Conservation (phyloP, 306 rosid species). For the Pterocarpus santalinus region DNA sequence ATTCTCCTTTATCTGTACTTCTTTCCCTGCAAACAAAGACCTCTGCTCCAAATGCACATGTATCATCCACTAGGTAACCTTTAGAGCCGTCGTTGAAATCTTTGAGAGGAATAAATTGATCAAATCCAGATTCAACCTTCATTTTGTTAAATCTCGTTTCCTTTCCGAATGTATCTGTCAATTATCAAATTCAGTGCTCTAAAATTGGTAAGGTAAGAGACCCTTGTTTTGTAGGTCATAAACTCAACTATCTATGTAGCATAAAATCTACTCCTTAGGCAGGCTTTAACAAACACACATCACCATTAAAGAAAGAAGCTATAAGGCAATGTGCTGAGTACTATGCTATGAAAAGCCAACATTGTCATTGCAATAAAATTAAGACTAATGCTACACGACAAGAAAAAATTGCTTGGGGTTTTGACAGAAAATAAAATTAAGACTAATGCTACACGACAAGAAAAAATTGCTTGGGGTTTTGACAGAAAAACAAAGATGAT, state of each 20-base stretch:
- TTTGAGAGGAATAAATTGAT: conserved; percentile 58
- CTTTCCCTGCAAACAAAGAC: conserved; percentile 68
- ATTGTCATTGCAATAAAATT: neutral
- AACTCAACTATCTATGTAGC: neutral
- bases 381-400: too few species aligned
- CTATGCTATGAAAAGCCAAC: neutral
- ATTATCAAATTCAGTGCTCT: conserved; percentile 47
- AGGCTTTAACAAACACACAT: neutral
- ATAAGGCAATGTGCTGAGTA: neutral
- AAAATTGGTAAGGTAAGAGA: neutral
- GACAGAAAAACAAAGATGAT: too few species aligned
- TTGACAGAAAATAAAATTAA: too few species aligned
- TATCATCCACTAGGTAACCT: conserved; percentile 66
- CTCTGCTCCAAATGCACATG: conserved; percentile 73
- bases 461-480: too few species aligned
- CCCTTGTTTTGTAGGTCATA: neutral
- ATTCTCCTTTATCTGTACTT: conserved; percentile 57
- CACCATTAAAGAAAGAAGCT: neutral
- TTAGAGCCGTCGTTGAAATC: conserved; percentile 55
- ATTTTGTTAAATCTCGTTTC: conserved; percentile 59
- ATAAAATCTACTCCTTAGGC: neutral
- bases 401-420: too few species aligned
- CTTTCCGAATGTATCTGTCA: conserved; percentile 41
- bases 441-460: too few species aligned
- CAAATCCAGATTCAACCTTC: conserved; percentile 73